phyloP scores from a whole-genome alignment of 306 rosid genomes.

The Carpinus fangiana region DNA sequence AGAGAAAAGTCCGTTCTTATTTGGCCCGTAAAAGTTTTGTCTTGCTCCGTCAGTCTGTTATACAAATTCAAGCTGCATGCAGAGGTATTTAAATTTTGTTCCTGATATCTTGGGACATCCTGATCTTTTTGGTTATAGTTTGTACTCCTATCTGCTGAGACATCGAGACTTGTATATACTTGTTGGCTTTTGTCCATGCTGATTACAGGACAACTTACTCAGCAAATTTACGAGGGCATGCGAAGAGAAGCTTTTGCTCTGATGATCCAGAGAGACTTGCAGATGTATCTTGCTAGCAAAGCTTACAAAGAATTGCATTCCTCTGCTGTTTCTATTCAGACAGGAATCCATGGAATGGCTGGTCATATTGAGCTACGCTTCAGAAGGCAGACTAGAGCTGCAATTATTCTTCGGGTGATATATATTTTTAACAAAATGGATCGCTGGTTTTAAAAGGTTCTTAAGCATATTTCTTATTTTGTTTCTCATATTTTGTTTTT shows the following conservation, averaged over 20 bases:
- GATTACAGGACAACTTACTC: conserved; percentile 81
- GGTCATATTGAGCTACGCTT: conserved; percentile 78
- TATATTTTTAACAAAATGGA: conserved; percentile 12
- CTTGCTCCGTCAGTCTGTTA: conserved; percentile 59
- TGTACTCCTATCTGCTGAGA: conserved; percentile 12
- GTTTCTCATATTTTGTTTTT: conserved; percentile 21
- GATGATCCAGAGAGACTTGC: conserved; percentile 79
- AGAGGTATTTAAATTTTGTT: conserved; percentile 61
- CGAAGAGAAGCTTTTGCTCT: conserved; percentile 73
- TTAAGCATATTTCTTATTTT: background rate
- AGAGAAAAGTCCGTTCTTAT: conserved; percentile 89
- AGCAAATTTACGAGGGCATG: conserved; percentile 66
- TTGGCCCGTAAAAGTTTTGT: conserved; percentile 74
- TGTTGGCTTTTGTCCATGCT: conserved; percentile 21
- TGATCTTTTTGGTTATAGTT: background rate
- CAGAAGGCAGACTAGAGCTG: conserved; percentile 85
- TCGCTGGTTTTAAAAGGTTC: background rate
- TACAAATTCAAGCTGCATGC: conserved; percentile 82
- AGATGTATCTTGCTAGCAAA: conserved; percentile 82
- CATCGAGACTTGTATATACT: conserved; percentile 19
- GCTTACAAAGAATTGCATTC: conserved; percentile 60
- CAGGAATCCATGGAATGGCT: conserved; percentile 89
- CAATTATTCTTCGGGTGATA: conserved; percentile 84
- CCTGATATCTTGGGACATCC: conserved; percentile 19
- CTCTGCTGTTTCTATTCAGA: conserved; percentile 76